phyloP scores from a whole-genome alignment of 305 asterid genomes.

The Fraxinus greggii region DNA sequence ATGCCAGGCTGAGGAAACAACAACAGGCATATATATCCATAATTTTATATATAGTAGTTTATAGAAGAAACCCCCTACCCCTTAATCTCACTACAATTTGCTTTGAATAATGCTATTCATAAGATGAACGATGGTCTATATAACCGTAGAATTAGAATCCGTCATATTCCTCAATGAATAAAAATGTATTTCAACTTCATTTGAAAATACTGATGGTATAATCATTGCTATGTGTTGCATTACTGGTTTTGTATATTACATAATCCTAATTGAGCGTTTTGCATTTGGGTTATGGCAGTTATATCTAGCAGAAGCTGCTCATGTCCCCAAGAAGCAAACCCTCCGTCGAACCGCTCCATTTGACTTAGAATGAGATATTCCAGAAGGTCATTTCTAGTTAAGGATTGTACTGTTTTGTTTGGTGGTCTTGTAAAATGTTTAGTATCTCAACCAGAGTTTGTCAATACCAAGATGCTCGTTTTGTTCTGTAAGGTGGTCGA shows the following conservation, averaged over 20 bases:
- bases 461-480: too few species aligned
- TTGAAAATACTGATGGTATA: too few species aligned
- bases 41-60: background rate
- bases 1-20: constrained; percentile 53
- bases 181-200: too few species aligned
- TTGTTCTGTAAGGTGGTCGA: too few species aligned
- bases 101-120: too few species aligned
- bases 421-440: background rate
- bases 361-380: constrained; percentile 1
- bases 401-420: background rate
- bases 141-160: too few species aligned
- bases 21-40: constrained; percentile 37
- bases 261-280: background rate
- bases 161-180: too few species aligned
- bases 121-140: too few species aligned
- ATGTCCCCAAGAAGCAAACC: constrained; percentile 31
- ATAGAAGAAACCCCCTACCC: too few species aligned
- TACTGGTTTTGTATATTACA: too few species aligned
- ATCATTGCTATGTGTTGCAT: too few species aligned
- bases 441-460: background rate
- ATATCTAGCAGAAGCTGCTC: constrained; percentile 35
- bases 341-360: constrained; percentile 58
- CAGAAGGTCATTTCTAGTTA: background rate
- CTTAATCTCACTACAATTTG: too few species aligned
- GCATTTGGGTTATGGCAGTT: constrained; percentile 30